Percentiles rank a stretch among this genome's conserved stretches.
These are phyloP conservation scores for Penicillium crystallinum DNA, from an alignment of 495 filamentous ascomycete species.

Conservation along the genomic window DNA sequence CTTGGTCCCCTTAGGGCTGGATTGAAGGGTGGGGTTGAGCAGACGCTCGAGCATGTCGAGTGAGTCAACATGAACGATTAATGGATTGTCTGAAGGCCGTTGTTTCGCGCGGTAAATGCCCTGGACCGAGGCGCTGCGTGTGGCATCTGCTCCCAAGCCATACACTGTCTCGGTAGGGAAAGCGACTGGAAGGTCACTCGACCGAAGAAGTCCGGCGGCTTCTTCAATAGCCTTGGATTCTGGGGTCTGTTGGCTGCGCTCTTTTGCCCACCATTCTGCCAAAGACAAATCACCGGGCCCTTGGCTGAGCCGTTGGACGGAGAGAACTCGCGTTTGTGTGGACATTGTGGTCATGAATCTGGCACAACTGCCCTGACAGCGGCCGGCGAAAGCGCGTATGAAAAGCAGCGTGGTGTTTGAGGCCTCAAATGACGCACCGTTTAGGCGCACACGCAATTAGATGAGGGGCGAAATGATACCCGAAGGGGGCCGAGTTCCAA, in stretches of 20 bases:
- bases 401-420: constrained; percentile 31
- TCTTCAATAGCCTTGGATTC: constrained; percentile 38
- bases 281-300: constrained; percentile 36
- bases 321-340: constrained; percentile 33
- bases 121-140: constrained; percentile 72
- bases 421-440: constrained; percentile 22
- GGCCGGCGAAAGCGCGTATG: constrained; percentile 31
- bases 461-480: constrained; percentile 12
- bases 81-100: constrained; percentile 85
- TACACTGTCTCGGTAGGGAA: constrained; percentile 99
- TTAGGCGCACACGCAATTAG: constrained; percentile 14
- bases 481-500: constrained; percentile 11
- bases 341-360: constrained; percentile 24
- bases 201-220: constrained; percentile 58
- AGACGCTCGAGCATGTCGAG: constrained; percentile 69
- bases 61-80: constrained; percentile 89
- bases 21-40: constrained; percentile 36
- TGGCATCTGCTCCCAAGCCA: constrained; percentile 91
- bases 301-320: constrained; percentile 40
- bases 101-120: constrained; percentile 91
- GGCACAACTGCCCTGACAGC: constrained; percentile 28
- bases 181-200: constrained; percentile 70
- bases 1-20: constrained; percentile 19
- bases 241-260: constrained; percentile 30
- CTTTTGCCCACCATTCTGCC: constrained; percentile 44